Conservation (phyloP, 306 rosid species). For the Medicago arabica region DNA sequence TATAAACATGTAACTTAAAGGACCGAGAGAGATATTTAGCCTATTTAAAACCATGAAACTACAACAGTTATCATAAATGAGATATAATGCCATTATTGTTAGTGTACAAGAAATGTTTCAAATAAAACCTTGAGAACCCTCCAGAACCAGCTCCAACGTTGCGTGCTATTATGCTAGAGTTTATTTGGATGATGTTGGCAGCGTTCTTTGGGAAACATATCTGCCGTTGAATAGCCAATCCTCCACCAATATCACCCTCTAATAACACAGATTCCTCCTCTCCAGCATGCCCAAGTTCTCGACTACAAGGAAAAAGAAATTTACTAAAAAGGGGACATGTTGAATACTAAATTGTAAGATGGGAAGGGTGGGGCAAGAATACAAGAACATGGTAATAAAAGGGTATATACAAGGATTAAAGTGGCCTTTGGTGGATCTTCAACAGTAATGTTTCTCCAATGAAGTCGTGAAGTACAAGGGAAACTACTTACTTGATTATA, state of each 20-base stretch:
- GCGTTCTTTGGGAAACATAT: conserved; percentile 63
- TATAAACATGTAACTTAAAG: no score
- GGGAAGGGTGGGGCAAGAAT: background rate
- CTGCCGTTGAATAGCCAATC: conserved; percentile 72
- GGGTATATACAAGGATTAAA: conserved; percentile 19
- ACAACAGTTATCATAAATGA: background rate
- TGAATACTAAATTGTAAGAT: conserved; percentile 19
- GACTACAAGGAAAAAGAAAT: conserved; percentile 56
- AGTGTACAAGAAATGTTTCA: conserved; percentile 24
- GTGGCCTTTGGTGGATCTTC: conserved; percentile 16
- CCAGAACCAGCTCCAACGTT: conserved; percentile 96
- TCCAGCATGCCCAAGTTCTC: conserved; percentile 67
- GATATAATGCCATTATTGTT: conserved; percentile 24
- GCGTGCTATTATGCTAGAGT: conserved; percentile 77
- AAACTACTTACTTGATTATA: conserved; percentile 74
- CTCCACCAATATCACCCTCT: conserved; percentile 94
- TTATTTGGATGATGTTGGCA: conserved; percentile 55
- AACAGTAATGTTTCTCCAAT: background rate
- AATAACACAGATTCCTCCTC: conserved; percentile 70
- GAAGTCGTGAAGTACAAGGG: conserved; percentile 13
- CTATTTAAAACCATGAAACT: conserved; percentile 10
- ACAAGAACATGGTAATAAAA: background rate
- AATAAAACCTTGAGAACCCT: conserved; percentile 88
- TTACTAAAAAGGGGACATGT: conserved; percentile 9
- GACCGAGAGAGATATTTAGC: no score